These are phyloP conservation scores for Metschnikowia corniflorae DNA, from an alignment of 805 yeast species.

Conservation along the genomic window DNA sequence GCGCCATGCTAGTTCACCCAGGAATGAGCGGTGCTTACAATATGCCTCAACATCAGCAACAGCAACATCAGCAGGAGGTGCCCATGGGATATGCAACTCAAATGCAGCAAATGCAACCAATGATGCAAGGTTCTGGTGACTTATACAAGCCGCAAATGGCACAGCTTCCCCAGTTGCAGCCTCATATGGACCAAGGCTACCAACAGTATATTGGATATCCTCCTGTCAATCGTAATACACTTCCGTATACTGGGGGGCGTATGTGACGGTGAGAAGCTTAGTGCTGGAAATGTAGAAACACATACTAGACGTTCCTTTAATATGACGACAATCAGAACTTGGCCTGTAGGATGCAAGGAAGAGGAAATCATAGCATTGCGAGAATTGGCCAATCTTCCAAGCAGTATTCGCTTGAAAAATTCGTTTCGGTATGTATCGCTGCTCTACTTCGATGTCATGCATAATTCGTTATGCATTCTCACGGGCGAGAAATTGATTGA, in stretches of 20 bases:
- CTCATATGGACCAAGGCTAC: slow-evolving; percentile 12
- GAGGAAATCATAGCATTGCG: too few species aligned
- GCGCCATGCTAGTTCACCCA: slow-evolving; percentile 11
- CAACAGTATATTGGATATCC: slow-evolving; percentile 12
- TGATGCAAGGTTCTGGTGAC: slow-evolving; percentile 7
- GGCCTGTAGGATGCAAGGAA: too few species aligned
- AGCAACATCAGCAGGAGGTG: slow-evolving; percentile 15
- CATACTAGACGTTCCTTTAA: too few species aligned
- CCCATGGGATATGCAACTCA: slow-evolving; percentile 11
- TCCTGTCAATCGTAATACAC: slow-evolving; percentile 3
- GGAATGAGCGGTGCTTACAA: slow-evolving; percentile 5
- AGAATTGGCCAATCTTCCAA: too few species aligned
- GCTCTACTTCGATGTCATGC: too few species aligned
- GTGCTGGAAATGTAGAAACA: too few species aligned
- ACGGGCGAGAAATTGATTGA: too few species aligned
- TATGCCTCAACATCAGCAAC: slow-evolving; percentile 3
- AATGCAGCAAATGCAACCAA: slow-evolving; percentile 11
- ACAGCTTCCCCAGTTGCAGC: slow-evolving; percentile 15
- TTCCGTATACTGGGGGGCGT: slow-evolving; percentile 6
- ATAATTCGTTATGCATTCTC: too few species aligned
- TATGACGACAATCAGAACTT: too few species aligned
- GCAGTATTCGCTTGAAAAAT: too few species aligned
- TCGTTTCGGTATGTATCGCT: too few species aligned
- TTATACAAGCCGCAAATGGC: slow-evolving; percentile 13
- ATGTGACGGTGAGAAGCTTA: too few species aligned